phyloP scores from a whole-genome alignment of 83 land plant species.

The Picea abies region DNA sequence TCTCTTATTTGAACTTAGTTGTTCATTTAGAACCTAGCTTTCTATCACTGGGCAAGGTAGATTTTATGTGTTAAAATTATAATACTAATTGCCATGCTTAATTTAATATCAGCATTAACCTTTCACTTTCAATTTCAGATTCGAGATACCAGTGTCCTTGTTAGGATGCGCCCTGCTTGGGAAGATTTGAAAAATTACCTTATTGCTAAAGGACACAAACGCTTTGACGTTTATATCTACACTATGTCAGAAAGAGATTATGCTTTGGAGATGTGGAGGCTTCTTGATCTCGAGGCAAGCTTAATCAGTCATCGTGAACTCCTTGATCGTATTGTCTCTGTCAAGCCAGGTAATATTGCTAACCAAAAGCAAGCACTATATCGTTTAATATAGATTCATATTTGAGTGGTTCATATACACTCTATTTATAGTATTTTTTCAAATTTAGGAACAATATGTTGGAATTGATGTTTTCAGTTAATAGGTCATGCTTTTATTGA shows the following conservation, averaged over 20 bases:
- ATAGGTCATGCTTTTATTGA: not conserved
- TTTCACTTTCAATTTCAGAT: constrained; percentile 42
- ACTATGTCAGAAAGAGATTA: constrained; percentile 99
- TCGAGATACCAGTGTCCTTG: constrained; percentile 98
- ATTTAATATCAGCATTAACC: not conserved
- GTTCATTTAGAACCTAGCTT: too few species aligned
- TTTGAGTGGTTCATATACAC: not conserved
- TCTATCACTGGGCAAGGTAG: not conserved
- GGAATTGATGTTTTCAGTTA: not conserved
- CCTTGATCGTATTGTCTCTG: constrained; percentile 83
- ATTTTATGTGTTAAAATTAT: not conserved
- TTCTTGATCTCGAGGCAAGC: constrained; percentile 92
- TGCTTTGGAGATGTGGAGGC: constrained; percentile 99
- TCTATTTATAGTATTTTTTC: not conserved
- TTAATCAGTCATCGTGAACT: constrained; percentile 74
- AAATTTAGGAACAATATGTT: not conserved
- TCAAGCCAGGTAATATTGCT: constrained; percentile 75
- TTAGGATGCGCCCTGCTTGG: constrained; percentile 95
- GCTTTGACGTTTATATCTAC: constrained; percentile 98
- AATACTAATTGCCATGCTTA: too few species aligned
- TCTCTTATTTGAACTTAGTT: not conserved
- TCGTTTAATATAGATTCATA: not conserved
- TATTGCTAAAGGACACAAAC: constrained; percentile 93
- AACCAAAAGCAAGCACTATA: not conserved
- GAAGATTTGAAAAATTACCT: constrained; percentile 89